Base-by-base conservation (phyloP, 805 yeast species). In the Saccharomyces kudriavzevii region DNA sequence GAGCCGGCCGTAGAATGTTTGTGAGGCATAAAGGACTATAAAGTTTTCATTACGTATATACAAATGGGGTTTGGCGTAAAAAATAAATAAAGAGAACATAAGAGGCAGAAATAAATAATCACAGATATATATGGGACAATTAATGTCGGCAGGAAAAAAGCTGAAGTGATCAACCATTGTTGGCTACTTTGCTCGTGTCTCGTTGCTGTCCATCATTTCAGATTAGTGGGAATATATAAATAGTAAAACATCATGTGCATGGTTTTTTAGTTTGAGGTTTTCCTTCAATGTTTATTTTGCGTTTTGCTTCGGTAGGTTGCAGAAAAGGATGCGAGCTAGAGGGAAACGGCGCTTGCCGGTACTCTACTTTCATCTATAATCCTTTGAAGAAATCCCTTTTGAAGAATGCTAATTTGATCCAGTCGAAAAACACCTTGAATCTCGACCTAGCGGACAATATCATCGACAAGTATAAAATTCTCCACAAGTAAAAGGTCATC, bases 341-440 rank as follows among this genome's bases (percentile, higher is more conserved):
- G 11, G 45, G n/a, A 48, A 48, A 48, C n/a, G 24, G 45, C 17
- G 27, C 40, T 22, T 35, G n/a, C 40, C 10, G 22, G 40, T 10
- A n/a, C 22, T 2, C 8, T 6, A 9, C 10, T 17, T 35, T 35
- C 22, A 26, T 46, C 65, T 65, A 72, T 59, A 81, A 85, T 74
- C 87, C 96, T 71, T 92, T 85, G 60, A 95, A 87, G 63, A 89
- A 87, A 73, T 91, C 97, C 77, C 97, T 87, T 61, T 96, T 96
- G 70, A 91, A 91, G 70, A 89, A 74, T 54, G 85, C 78, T 58
- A 89, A 84, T 80, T 91, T 91, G 59, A 82, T 65, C 97, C 97
- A 91, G 72, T 91, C 97, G 56, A 89, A 75, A 64, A 81, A 75
- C 52, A 91, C 96, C 72, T 89, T 82, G 60, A 88, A 77, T 79